A percentile compares a stretch with the other conserved stretches of the same genome.
These are phyloP conservation scores for Termitomyces sp. DNA, from an alignment of 768 basidiomycete species.

Conservation along the genomic window DNA sequence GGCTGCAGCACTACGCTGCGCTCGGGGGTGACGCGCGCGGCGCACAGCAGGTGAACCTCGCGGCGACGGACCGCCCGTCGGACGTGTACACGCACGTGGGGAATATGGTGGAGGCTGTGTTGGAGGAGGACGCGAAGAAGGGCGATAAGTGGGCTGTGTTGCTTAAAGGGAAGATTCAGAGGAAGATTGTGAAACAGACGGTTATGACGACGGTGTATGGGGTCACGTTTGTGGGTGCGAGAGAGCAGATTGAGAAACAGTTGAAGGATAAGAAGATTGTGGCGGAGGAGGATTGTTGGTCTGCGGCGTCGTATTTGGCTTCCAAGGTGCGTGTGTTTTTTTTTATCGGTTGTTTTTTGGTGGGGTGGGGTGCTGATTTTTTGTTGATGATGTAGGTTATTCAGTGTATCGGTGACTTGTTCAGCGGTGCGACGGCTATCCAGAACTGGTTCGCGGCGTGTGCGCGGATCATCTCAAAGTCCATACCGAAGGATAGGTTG, in stretches of 20 bases:
- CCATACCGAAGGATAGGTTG: constrained; percentile 72
- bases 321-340: constrained; percentile 48
- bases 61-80: constrained; percentile 78
- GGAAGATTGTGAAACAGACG: constrained; percentile 98
- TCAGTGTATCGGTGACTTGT: constrained; percentile 84
- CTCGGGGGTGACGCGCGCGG: constrained; percentile 90
- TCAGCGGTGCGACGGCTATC: constrained; percentile 88
- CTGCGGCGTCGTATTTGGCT: constrained; percentile 74
- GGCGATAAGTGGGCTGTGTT: constrained; percentile 54
- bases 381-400: constrained; percentile 46
- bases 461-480: constrained; percentile 83
- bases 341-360: background rate
- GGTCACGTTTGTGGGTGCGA: constrained; percentile 92
- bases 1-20: constrained; percentile 98
- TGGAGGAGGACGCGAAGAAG: constrained; percentile 51
- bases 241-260: constrained; percentile 92
- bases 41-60: constrained; percentile 90
- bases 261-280: constrained; percentile 74
- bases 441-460: constrained; percentile 86
- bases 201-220: constrained; percentile 99
- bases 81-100: constrained; percentile 96
- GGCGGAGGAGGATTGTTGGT: constrained; percentile 69
- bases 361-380: background rate
- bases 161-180: constrained; percentile 72
- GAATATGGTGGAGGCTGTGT: constrained; percentile 70